Evolutionary conservation across 331 rosid species (phyloP).

Genomic region (Prunus yedoensis): DNA sequence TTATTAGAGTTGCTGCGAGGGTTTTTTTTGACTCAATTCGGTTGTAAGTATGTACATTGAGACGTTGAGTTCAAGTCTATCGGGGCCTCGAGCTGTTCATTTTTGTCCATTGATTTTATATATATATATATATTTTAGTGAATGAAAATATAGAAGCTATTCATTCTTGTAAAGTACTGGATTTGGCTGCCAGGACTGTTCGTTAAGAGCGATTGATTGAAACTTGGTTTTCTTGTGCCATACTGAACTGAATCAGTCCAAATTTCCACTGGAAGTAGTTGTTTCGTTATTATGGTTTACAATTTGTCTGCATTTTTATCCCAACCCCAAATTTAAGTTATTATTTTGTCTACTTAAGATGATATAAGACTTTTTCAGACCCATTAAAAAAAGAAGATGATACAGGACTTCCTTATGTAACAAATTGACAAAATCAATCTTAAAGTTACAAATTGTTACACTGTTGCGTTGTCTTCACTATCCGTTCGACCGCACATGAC

Average conservation of each 20-base stretch:
- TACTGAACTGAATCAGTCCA: not conserved
- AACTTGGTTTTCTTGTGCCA: not conserved
- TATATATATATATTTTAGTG: conserved; percentile 14
- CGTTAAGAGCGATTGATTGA: not conserved
- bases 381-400: no score
- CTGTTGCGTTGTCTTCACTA: no score
- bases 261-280: not conserved
- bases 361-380: no score
- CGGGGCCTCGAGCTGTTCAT: conserved; percentile 33
- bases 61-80: conserved; percentile 21
- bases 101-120: conserved; percentile 21
- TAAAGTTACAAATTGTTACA: no score
- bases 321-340: no score
- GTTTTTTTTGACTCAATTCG: conserved; percentile 15
- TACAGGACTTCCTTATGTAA: no score
- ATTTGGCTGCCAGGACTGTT: not conserved
- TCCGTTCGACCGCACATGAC: no score
- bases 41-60: conserved; percentile 29
- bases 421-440: no score
- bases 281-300: not conserved
- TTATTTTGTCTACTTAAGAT: no score
- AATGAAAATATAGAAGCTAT: conserved; percentile 41
- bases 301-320: no score
- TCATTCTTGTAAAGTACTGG: conserved; percentile 15
- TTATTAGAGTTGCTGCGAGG: conserved; percentile 38